Percentiles rank a stretch among this genome's conserved stretches.
These are phyloP conservation scores for Trichosporon ovoides DNA, from an alignment of 1,284 basidiomycete genomes.

Conservation along the genomic window DNA sequence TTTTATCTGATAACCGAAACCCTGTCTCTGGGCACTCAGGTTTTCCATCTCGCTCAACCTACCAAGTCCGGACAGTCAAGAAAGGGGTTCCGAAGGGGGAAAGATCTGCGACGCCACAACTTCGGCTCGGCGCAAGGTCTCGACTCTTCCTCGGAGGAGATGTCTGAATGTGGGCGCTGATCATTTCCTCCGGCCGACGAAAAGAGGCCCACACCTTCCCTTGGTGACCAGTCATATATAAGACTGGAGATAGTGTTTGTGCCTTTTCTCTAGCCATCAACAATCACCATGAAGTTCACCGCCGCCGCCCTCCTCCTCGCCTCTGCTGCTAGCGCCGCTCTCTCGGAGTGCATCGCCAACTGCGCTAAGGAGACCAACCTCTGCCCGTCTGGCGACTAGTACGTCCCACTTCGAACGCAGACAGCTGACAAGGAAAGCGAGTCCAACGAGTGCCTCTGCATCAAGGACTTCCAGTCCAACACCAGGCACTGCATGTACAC, in stretches of 20 bases:
- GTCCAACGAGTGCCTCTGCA: conserved; percentile 6
- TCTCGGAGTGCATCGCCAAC: conserved; percentile 5
- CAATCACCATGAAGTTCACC: conserved; percentile 16
- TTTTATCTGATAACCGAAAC: too few relatives aligned
- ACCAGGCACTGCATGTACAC: conserved; percentile 10
- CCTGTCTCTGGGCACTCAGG: too few relatives aligned
- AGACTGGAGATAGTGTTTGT: too few relatives aligned
- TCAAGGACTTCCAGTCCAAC: neutral
- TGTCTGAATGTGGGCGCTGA: too few relatives aligned
- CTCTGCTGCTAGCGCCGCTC: conserved; percentile 15
- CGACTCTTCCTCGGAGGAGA: too few relatives aligned
- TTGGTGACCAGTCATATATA: neutral
- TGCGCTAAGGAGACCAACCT: conserved; percentile 2
- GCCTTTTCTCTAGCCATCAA: neutral
- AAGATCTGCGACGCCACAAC: too few relatives aligned
- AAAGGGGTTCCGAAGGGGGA: too few relatives aligned
- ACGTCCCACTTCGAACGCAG: neutral
- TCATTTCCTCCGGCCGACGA: too few relatives aligned
- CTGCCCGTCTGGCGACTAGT: conserved; percentile 4
- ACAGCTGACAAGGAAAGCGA: neutral
- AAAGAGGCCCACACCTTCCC: neutral
- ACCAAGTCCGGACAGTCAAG: too few relatives aligned
- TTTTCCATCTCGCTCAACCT: too few relatives aligned
- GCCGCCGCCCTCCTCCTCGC: conserved; percentile 19
- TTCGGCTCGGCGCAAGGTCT: too few relatives aligned